phyloP scores from a whole-genome alignment of 2,329 filamentous ascomycete species.

The Curvularia sp. region DNA sequence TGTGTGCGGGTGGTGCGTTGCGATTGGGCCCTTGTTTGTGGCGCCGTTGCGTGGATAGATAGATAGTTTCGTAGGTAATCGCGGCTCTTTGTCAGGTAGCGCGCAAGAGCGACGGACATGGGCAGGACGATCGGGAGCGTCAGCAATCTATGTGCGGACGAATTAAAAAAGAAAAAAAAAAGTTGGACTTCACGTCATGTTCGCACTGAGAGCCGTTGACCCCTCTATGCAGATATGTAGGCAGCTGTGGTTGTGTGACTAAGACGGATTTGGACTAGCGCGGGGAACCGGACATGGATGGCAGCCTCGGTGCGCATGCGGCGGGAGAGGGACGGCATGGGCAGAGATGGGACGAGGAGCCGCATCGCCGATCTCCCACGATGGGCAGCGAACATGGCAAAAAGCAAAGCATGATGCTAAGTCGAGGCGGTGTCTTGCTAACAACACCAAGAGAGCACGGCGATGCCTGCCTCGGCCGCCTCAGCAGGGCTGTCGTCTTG shows the following conservation, averaged over 20 bases:
- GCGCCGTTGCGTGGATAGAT: conserved; percentile 19
- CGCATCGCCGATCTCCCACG: conserved; percentile 30
- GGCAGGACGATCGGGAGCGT: conserved; percentile 15
- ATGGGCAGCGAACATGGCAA: conserved; percentile 23
- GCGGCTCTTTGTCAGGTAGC: conserved; percentile 14
- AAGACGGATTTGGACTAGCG: conserved; percentile 2
- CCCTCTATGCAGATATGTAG: conserved; percentile 19
- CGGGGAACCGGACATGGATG: conserved; percentile 6
- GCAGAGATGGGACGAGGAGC: conserved; percentile 20
- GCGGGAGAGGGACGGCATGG: conserved; percentile 37
- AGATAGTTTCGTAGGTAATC: conserved; percentile 22
- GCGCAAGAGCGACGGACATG: conserved; percentile 1
- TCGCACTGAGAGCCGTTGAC: conserved; percentile 8
- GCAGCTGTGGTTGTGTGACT: conserved; percentile 17
- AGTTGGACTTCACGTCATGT: conserved; percentile 15
- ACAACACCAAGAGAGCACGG: conserved; percentile 13
- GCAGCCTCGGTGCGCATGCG: conserved; percentile 35
- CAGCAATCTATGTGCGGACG: conserved; percentile 12
- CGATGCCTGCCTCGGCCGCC: conserved; percentile 22
- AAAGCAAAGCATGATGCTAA: conserved; percentile 25
- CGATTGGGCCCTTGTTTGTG: conserved; percentile 10
- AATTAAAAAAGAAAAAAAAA: conserved; percentile 31
- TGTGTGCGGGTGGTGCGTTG: conserved; percentile 26
- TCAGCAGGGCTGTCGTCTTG: conserved; percentile 16
- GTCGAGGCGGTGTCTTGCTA: conserved; percentile 9